Percentiles rank a stretch among this genome's conserved stretches.
phyloP scores from a whole-genome alignment of 2,329 filamentous ascomycete species.

The Taxawa tesnikishii region DNA sequence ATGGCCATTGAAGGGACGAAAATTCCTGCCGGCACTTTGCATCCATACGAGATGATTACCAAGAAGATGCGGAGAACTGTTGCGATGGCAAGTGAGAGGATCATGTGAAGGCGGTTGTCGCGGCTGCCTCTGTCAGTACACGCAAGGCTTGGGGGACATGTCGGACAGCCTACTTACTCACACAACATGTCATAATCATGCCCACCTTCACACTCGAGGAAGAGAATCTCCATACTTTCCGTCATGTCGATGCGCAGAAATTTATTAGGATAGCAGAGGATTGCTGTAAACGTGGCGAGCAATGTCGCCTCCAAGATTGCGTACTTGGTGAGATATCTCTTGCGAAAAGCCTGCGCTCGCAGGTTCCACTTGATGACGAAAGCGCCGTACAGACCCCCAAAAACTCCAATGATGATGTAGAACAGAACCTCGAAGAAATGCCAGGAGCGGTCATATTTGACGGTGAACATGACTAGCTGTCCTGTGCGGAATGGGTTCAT shows the following conservation, averaged over 20 bases:
- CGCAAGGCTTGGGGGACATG: background rate
- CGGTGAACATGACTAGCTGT: slow-evolving; percentile 98
- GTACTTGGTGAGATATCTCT: slow-evolving; percentile 77
- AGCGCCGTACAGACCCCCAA: slow-evolving; percentile 88
- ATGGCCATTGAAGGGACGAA: slow-evolving; percentile 98
- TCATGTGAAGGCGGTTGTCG: slow-evolving; percentile 63
- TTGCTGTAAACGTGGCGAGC: slow-evolving; percentile 68
- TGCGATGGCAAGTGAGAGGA: slow-evolving; percentile 64
- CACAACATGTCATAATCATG: slow-evolving; percentile 87
- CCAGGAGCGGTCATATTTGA: slow-evolving; percentile 90
- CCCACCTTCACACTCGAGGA: slow-evolving; percentile 79
- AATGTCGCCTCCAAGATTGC: slow-evolving; percentile 78
- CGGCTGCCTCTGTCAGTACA: slow-evolving; percentile 23
- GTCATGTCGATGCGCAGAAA: slow-evolving; percentile 98
- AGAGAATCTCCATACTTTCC: slow-evolving; percentile 97
- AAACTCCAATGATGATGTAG: slow-evolving; percentile 81
- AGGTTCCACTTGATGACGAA: slow-evolving; percentile 98
- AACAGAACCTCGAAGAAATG: slow-evolving; percentile 95
- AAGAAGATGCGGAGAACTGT: slow-evolving; percentile 71
- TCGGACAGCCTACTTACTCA: slow-evolving; percentile 40
- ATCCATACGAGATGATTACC: slow-evolving; percentile 92
- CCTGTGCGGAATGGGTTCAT: slow-evolving; percentile 98
- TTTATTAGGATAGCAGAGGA: slow-evolving; percentile 94
- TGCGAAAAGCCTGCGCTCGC: slow-evolving; percentile 79
- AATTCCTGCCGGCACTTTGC: slow-evolving; percentile 94